Conservation (phyloP, 164 flowering plant genomes). For the Amborella trichopoda region DNA sequence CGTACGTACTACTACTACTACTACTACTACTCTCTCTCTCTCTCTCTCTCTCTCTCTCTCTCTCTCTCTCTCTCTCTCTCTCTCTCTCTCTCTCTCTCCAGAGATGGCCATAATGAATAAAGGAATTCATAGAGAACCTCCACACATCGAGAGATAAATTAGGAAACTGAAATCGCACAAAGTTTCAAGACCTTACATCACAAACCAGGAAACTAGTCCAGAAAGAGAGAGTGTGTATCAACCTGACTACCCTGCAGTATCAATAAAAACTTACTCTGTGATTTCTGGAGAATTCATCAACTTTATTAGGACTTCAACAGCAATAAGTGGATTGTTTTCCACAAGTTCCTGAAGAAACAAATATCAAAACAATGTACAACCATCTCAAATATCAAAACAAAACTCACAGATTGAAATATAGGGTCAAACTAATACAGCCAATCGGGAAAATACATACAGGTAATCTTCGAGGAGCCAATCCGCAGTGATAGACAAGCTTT, state of each 20-base stretch:
- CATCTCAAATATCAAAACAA: slow-evolving; percentile 1
- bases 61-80: too few relatives aligned
- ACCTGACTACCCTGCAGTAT: neutral
- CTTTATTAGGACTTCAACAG: slow-evolving; percentile 89
- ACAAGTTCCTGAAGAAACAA: slow-evolving; percentile 72
- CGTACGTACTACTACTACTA: too few relatives aligned
- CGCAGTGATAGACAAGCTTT: slow-evolving; percentile 96
- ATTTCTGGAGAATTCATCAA: slow-evolving; percentile 85
- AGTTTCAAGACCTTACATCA: too few relatives aligned
- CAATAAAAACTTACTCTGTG: slow-evolving; percentile 44
- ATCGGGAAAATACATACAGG: slow-evolving; percentile 68
- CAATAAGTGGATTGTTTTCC: slow-evolving; percentile 90
- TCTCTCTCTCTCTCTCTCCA: too few relatives aligned
- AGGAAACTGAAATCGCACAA: too few relatives aligned
- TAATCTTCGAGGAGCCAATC: slow-evolving; percentile 80
- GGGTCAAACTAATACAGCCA: neutral
- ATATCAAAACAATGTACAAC: too few relatives aligned
- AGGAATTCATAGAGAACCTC: too few relatives aligned
- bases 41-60: too few relatives aligned
- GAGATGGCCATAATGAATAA: too few relatives aligned
- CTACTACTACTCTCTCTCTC: too few relatives aligned
- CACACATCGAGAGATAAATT: too few relatives aligned
- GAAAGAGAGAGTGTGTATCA: neutral
- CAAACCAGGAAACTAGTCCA: neutral
- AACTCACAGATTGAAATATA: neutral